Evolutionary conservation across 305 asterid species (phyloP).

Genomic region (Striga hermonthica): DNA sequence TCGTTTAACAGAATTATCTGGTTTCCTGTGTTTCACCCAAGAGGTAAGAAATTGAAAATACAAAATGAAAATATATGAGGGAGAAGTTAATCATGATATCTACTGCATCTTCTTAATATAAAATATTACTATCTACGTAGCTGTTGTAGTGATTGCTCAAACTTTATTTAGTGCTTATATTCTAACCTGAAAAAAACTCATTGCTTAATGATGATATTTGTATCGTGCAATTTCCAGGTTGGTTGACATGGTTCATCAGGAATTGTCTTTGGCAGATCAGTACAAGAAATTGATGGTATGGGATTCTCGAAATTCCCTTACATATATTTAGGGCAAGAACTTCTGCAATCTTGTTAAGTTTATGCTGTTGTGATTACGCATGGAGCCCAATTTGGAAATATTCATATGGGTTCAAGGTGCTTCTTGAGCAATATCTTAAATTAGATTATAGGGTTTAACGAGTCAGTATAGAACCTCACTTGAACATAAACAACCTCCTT

Average conservation of each 20-base stretch:
- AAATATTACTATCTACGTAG: constrained; percentile 16
- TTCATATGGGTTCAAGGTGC: constrained; percentile 21
- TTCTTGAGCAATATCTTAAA: constrained; percentile 1
- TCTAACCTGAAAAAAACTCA: constrained; percentile 31
- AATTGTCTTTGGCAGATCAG: constrained; percentile 92
- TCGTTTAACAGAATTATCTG: no score
- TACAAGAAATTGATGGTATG: constrained; percentile 77
- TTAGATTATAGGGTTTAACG: constrained; percentile 12
- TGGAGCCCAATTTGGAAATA: constrained; percentile 7
- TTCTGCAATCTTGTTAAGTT: no score
- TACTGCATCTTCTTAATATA: constrained; percentile 9
- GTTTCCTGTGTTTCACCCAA: no score
- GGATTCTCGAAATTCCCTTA: constrained; percentile 27
- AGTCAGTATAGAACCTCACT: not conserved
- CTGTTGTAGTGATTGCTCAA: constrained; percentile 23
- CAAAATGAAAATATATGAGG: no score
- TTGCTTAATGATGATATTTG: constrained; percentile 27
- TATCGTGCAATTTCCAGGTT: constrained; percentile 52
- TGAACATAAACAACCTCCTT: not conserved
- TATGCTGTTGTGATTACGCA: no score
- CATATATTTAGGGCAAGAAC: no score
- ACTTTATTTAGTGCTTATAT: constrained; percentile 23
- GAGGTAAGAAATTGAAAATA: no score
- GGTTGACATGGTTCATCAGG: constrained; percentile 87
- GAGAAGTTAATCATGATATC: constrained; percentile 10